Base-by-base conservation (phyloP, 1,284 basidiomycete species). In the Austropuccinia psidii region DNA sequence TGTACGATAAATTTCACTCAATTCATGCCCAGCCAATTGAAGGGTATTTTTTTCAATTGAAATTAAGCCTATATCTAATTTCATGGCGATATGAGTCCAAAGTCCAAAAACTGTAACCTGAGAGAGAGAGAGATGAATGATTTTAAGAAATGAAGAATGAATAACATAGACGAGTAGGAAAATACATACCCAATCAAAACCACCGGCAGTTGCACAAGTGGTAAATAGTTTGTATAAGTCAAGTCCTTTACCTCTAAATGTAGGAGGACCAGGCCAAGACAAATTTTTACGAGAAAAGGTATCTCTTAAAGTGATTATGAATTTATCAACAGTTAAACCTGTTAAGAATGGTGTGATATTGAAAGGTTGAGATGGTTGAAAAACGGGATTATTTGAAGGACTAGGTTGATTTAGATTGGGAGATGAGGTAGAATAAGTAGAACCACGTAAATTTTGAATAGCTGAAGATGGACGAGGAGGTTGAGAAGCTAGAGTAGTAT, bases 381-480 rank as follows among this genome's bases (percentile, higher is more conserved):
- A 49, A 21, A 8, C 15, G 13, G 13, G n/a, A 27, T 49, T 49
- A n/a, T 49, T 43, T 24, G 69, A 58, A 6, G 49, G 49, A n/a
- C 35, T 72, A 29, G 55, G 47, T 62, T 72, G 69, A 19, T 1
- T 49, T 19, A 72, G 39, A 41, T 61, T 43, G 21, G 57, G 47
- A 17, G 58, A 50, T 37, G 57, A 33, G 1, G 69, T 24, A 29
- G 55, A 43, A 62, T 61, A 60, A 24, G 45, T 35, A n/a, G 69
- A 35, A 33, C 57, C 21, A n/a, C n/a, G n/a, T n/a, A n/a, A n/a
- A n/a, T n/a, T n/a, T 41, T 54, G 55, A 31, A 43, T 24, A 27
- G 69, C 33, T 17, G 69, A 72, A 37, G 69, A 50, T 43, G 69
- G 69, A 41, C 69, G 69, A 62, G 69, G 58, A 19, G 67, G 67